These are phyloP conservation scores for Fusarium sp. DNA, from an alignment of 2,329 filamentous ascomycete genomes.

Conservation along the genomic window DNA sequence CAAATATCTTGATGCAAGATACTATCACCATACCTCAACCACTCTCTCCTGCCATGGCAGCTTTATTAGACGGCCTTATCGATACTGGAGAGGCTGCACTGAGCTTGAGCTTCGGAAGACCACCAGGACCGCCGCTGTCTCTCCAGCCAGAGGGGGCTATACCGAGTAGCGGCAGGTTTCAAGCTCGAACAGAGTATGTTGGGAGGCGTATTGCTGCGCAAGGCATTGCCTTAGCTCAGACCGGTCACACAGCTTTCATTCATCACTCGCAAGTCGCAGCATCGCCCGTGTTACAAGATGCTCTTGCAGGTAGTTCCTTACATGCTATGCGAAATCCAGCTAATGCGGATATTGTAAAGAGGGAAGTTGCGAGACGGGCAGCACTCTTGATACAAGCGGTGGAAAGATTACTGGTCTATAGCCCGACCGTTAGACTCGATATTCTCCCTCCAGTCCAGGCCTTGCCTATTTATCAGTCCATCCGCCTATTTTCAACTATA, in stretches of 20 bases:
- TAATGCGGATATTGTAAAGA: not conserved
- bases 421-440: too few relatives aligned
- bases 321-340: not conserved
- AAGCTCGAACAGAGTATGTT: not conserved
- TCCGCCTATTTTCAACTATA: not conserved
- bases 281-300: too few relatives aligned
- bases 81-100: too few relatives aligned
- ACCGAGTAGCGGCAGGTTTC: not conserved
- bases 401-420: too few relatives aligned
- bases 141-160: rapidly evolving
- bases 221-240: not conserved
- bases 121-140: not conserved
- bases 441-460: not conserved
- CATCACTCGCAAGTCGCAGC: not conserved
- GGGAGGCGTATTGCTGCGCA: not conserved
- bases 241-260: not conserved
- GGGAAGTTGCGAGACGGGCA: not conserved
- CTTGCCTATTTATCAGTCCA: not conserved
- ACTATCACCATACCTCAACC: rapidly evolving
- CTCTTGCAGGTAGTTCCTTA: not conserved
- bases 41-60: not conserved
- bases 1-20: not conserved
- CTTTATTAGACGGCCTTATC: rapidly evolving
- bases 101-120: too few relatives aligned
- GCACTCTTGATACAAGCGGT: not conserved